Conservation (phyloP, 805 yeast genomes). For the Starmera quercuum region DNA sequence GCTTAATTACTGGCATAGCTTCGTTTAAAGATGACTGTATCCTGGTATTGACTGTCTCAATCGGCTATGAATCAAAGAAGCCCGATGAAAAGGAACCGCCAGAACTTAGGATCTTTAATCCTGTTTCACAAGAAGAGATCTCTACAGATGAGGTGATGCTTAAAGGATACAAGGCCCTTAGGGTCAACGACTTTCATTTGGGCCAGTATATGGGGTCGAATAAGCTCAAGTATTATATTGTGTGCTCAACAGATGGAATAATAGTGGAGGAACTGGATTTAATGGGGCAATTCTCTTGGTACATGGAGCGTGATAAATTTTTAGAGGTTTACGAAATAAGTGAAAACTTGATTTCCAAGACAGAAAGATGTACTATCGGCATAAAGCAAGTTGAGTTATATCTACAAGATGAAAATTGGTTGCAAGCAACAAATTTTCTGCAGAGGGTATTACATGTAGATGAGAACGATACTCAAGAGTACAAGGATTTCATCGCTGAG, state of each 20-base stretch:
- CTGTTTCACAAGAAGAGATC: constrained; percentile 59
- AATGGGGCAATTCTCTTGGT: constrained; percentile 72
- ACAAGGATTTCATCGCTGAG: constrained; percentile 18
- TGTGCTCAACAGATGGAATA: constrained; percentile 79
- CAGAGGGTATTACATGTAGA: constrained; percentile 26
- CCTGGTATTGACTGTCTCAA: constrained; percentile 48
- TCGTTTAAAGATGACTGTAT: constrained; percentile 67
- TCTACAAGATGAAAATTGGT: constrained; percentile 43
- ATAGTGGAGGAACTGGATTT: constrained; percentile 64
- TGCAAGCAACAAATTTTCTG: constrained; percentile 44
- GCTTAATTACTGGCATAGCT: constrained; percentile 68
- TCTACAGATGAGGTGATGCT: constrained; percentile 75
- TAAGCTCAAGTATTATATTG: constrained; percentile 46
- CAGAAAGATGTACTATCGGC: constrained; percentile 54
- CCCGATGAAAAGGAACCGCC: constrained; percentile 41
- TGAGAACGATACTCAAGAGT: constrained; percentile 11
- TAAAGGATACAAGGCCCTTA: constrained; percentile 47
- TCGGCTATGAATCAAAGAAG: constrained; percentile 16
- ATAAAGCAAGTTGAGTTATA: constrained; percentile 37
- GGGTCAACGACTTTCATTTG: constrained; percentile 75
- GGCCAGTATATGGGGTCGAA: constrained; percentile 39
- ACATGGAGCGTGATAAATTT: constrained; percentile 40
- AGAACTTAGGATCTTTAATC: constrained; percentile 64
- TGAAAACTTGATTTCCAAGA: constrained; percentile 41
- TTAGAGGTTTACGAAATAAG: constrained; percentile 78